Conservation (phyloP, 352 stramenopile species). For the Globisporangium nagaii region DNA sequence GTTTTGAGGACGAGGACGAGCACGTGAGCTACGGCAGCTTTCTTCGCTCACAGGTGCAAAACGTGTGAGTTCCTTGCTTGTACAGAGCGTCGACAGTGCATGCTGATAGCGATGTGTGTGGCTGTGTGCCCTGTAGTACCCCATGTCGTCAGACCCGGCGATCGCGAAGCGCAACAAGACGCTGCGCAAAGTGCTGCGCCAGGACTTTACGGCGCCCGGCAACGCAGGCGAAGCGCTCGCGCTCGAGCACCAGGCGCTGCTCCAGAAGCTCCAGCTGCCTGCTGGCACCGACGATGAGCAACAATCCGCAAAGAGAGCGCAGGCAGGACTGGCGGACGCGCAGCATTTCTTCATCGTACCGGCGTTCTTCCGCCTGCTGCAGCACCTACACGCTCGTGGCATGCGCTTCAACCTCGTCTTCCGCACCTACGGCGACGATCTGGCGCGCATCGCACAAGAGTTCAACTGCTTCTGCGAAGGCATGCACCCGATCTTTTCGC, state of each 20-base stretch:
- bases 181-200: slow-evolving; percentile 49
- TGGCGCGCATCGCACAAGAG: slow-evolving; percentile 60
- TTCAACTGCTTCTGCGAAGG: slow-evolving; percentile 78
- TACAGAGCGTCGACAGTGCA: neutral
- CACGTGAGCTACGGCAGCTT: slow-evolving; percentile 59
- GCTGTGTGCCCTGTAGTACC: slow-evolving; percentile 28
- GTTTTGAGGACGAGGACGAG: neutral
- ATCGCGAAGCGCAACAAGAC: slow-evolving; percentile 55
- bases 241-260: slow-evolving; percentile 33
- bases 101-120: neutral
- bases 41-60: slow-evolving; percentile 43
- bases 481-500: slow-evolving; percentile 48
- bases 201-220: slow-evolving; percentile 52
- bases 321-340: slow-evolving; percentile 36
- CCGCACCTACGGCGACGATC: slow-evolving; percentile 67
- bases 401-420: slow-evolving; percentile 74
- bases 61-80: neutral
- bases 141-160: slow-evolving; percentile 36
- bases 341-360: slow-evolving; percentile 61
- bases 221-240: slow-evolving; percentile 44
- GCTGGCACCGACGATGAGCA: neutral
- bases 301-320: neutral
- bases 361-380: slow-evolving; percentile 55
- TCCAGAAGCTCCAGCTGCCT: slow-evolving; percentile 45
- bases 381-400: slow-evolving; percentile 36